Percentiles rank a stretch among this genome's conserved stretches.
phyloP scores from a whole-genome alignment of 2,329 filamentous ascomycete genomes.

The Colletotrichum chrysophilum region DNA sequence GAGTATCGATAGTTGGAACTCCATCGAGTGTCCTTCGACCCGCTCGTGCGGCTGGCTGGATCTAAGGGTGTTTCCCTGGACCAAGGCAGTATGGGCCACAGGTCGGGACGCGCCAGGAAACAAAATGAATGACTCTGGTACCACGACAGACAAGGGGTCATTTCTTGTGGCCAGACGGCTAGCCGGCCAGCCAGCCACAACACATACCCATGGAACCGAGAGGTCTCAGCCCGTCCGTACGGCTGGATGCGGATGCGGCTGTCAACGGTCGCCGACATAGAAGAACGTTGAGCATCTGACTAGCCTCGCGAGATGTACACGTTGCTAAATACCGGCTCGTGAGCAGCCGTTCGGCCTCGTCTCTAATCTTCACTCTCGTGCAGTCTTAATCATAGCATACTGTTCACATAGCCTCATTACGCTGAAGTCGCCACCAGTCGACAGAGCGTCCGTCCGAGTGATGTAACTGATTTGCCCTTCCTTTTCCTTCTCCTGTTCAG shows the following conservation, averaged over 20 bases:
- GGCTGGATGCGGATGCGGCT: neutral
- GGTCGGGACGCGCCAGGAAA: neutral
- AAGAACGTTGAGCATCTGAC: neutral
- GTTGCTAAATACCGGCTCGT: neutral
- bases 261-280: neutral
- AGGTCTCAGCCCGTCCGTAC: neutral
- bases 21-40: neutral
- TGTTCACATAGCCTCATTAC: neutral
- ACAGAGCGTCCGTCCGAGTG: neutral
- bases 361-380: neutral
- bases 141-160: neutral
- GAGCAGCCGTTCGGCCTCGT: neutral
- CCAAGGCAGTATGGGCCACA: neutral
- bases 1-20: neutral
- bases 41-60: neutral
- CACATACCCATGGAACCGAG: neutral
- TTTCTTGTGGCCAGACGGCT: neutral
- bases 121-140: neutral
- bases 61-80: neutral
- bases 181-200: neutral
- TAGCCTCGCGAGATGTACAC: neutral
- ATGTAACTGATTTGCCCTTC: neutral
- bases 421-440: neutral
- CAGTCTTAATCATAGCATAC: neutral
- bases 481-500: neutral